Conservation (phyloP, 768 basidiomycete genomes). For the Sarcodon sp. region DNA sequence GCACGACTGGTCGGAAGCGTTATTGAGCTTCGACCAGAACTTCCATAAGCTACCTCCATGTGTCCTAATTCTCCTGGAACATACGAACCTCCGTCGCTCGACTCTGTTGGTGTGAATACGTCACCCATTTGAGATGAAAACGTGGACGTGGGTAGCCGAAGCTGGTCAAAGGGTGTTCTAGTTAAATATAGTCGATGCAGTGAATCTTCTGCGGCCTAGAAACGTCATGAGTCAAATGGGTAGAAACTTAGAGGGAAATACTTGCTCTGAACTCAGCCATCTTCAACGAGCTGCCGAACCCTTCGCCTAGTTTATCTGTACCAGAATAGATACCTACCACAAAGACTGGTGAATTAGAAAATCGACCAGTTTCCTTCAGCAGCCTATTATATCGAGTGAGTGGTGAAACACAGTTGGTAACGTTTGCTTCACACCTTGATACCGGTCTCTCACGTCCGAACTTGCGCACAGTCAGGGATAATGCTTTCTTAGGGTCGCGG, state of each 20-base stretch:
- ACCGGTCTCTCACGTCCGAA: slow-evolving; percentile 53
- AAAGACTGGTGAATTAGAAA: slow-evolving; percentile 82
- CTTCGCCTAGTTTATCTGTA: slow-evolving; percentile 80
- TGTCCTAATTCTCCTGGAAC: slow-evolving; percentile 40
- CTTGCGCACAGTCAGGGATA: slow-evolving; percentile 60
- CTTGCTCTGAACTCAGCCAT: slow-evolving; percentile 92
- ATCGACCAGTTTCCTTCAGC: slow-evolving; percentile 86
- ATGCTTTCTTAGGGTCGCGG: slow-evolving; percentile 66
- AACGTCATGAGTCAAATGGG: not conserved
- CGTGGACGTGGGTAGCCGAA: slow-evolving; percentile 64
- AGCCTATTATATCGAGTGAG: slow-evolving; percentile 32
- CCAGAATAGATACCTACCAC: slow-evolving; percentile 93
- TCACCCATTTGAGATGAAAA: slow-evolving; percentile 45
- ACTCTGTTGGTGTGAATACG: slow-evolving; percentile 31
- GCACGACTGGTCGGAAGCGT: slow-evolving; percentile 18
- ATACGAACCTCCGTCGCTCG: slow-evolving; percentile 28
- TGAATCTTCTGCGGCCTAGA: slow-evolving; percentile 76
- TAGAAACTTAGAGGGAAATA: slow-evolving; percentile 4
- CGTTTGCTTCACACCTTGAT: slow-evolving; percentile 38
- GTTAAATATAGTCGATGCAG: slow-evolving; percentile 77
- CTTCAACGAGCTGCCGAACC: slow-evolving; percentile 81
- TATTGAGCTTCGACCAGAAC: slow-evolving; percentile 43
- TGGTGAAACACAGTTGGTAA: not conserved
- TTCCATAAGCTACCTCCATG: slow-evolving; percentile 57
- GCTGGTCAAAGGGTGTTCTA: slow-evolving; percentile 49